These are phyloP conservation scores for Buddleja alternifolia DNA, from an alignment of 257 asterid genomes.

Conservation along the genomic window DNA sequence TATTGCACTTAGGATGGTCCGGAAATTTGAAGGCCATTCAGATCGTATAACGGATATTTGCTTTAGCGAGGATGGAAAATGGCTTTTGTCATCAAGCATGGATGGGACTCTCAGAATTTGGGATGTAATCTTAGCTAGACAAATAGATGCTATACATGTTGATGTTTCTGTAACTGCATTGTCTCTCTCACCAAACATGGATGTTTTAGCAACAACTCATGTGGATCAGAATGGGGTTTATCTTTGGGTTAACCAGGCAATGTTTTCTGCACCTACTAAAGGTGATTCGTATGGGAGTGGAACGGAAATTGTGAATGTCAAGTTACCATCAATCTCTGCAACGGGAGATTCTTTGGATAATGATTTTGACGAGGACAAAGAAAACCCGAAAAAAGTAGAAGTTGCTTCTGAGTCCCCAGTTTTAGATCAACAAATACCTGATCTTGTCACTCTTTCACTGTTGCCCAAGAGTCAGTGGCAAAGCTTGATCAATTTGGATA, in stretches of 20 bases:
- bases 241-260: conserved; percentile 87
- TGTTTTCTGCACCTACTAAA: conserved; percentile 75
- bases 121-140: conserved; percentile 87
- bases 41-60: conserved; percentile 88
- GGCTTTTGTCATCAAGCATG: conserved; percentile 94
- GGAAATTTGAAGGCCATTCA: conserved; percentile 84
- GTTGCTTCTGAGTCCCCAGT: conserved; percentile 37
- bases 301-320: conserved; percentile 51
- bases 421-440: conserved; percentile 66
- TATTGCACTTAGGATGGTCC: conserved; percentile 77
- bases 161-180: conserved; percentile 76
- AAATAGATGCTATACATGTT: conserved; percentile 81
- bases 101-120: conserved; percentile 89
- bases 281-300: conserved; percentile 72
- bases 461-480: conserved; percentile 97
- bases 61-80: conserved; percentile 95
- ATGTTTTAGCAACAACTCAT: conserved; percentile 83
- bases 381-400: conserved; percentile 34
- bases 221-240: conserved; percentile 87
- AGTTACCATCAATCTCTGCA: conserved; percentile 69
- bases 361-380: conserved; percentile 36
- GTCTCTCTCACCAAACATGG: conserved; percentile 90
- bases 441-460: conserved; percentile 79
- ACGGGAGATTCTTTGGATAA: conserved; percentile 43
- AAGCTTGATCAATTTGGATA: conserved; percentile 87